Evolutionary conservation across 2,329 filamentous ascomycete genomes (phyloP), one percentile per base, ranked within the genome.

Genomic region (Sporothrix protearum): DNA sequence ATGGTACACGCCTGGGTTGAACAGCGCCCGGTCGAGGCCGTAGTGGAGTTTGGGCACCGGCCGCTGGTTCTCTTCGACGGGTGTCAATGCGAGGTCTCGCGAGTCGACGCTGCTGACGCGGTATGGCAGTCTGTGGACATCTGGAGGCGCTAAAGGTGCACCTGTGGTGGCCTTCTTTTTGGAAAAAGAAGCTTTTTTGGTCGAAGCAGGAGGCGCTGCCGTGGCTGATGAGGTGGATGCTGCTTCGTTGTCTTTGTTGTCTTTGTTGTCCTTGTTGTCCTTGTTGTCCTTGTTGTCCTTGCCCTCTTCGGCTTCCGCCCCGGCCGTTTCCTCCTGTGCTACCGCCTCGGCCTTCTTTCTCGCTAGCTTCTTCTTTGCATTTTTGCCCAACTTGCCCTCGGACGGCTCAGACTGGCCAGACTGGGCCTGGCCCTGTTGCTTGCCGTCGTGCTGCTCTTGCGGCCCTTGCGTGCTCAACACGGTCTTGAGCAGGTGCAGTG

Each of bases 1-100:
- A 68, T 93, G 90, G 79, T 97, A 97, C 49, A 97, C 92, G 28
- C 96, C 94, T 1, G 91, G 91, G 77, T 97, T 99, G 85, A 99
- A 99, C 2, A 99, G 83, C n/a, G 96, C 95, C 71, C 94, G 87
- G 73, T 97, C 93, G 42, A 97, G 84, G 7, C 92, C 91, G 78
- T 96, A 91, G 1, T 88, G 84, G 1, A 97, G 83, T 33, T 81
- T 81, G 0, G 93, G 92, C 12, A 88, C 85, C 3, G 79, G 77
- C 10, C 79, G 76, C 55, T 80, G 77, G 10, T 74, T 70, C 39
- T 78, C 78, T 1, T 79, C 74, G 10, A 84, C 75, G 10, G 82
- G 79, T 4, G 33, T 70, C 30, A 81, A 72, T 0, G 73, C 30
- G 10, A 83, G 74, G 1, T 74, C 14, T 1, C 63, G 68, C 6